Percentiles rank a stretch among this genome's conserved stretches.
Conservation (phyloP, 2,329 filamentous ascomycete species). For the Pezicula rhizophila region DNA sequence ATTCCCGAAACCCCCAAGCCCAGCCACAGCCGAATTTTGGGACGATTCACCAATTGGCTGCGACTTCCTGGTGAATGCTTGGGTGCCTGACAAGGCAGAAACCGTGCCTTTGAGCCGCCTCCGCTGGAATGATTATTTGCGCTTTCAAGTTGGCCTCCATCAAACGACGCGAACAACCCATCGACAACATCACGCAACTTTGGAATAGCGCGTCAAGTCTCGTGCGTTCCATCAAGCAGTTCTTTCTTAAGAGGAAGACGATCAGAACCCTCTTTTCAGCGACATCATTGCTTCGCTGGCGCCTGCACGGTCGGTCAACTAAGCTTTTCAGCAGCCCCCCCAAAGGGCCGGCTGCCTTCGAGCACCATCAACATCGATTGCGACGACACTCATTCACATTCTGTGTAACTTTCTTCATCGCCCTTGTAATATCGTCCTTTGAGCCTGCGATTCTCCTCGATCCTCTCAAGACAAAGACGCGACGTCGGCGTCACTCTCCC, state of each 20-base stretch:
- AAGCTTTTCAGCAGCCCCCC: constrained; percentile 21
- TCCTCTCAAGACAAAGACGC: constrained; percentile 18
- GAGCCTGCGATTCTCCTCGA: constrained; percentile 7
- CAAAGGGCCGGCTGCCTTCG: constrained; percentile 23
- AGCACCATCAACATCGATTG: constrained; percentile 21
- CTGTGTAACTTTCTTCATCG: constrained; percentile 17
- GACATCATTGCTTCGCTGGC: constrained; percentile 15
- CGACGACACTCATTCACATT: constrained; percentile 15
- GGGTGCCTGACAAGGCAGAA: too few species aligned
- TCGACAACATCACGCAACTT: constrained; percentile 11
- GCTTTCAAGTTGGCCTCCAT: background rate
- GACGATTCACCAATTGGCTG: too few species aligned
- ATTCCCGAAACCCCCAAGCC: too few species aligned
- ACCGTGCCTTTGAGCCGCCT: background rate
- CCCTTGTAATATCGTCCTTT: constrained; percentile 7
- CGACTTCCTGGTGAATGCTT: too few species aligned
- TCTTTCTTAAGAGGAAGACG: constrained; percentile 27
- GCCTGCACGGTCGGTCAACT: constrained; percentile 15
- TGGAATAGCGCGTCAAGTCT: constrained; percentile 27
- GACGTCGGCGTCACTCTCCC: constrained; percentile 11
- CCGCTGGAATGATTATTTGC: background rate
- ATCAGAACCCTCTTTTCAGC: constrained; percentile 19
- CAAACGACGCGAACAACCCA: constrained; percentile 8
- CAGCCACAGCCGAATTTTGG: too few species aligned
- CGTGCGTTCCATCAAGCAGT: constrained; percentile 26